Percentiles rank a stretch among this genome's conserved stretches.
phyloP scores from a whole-genome alignment of 1,139 yeast genomes.

The Zhuliangozyma blackwelliae region DNA sequence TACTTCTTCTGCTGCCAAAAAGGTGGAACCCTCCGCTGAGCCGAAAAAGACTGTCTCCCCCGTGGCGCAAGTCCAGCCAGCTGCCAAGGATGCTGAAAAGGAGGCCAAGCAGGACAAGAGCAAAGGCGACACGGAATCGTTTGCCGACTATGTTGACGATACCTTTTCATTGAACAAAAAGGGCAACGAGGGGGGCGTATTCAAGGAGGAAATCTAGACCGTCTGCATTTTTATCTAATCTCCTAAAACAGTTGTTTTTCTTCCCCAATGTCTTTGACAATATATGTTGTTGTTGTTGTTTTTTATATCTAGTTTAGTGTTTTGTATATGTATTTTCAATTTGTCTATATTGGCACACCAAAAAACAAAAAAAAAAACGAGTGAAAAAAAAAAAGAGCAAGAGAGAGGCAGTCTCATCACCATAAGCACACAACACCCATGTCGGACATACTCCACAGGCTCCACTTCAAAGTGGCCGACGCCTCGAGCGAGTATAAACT shows the following conservation, averaged over 20 bases:
- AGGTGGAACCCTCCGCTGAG: slow-evolving; percentile 10
- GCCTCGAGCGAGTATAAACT: slow-evolving; percentile 43
- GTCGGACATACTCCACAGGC: slow-evolving; percentile 9
- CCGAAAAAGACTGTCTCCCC: background rate
- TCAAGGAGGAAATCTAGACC: slow-evolving; percentile 40
- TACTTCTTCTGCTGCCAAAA: slow-evolving; percentile 2
- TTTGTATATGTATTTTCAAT: too few relatives aligned
- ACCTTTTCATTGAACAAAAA: slow-evolving; percentile 25
- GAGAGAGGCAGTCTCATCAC: too few relatives aligned
- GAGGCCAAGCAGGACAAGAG: slow-evolving; percentile 7
- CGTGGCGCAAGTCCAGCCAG: slow-evolving; percentile 9
- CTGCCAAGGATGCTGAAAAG: slow-evolving; percentile 10
- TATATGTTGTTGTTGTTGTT: too few relatives aligned
- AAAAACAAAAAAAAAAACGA: too few relatives aligned
- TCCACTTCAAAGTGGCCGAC: slow-evolving; percentile 30
- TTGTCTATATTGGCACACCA: background rate
- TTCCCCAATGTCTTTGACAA: too few relatives aligned
- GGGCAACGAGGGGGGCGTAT: slow-evolving; percentile 32
- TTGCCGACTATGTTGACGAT: slow-evolving; percentile 13
- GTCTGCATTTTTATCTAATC: background rate
- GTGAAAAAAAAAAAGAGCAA: too few relatives aligned
- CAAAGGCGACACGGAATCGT: slow-evolving; percentile 3
- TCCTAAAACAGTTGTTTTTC: too few relatives aligned
- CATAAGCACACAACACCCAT: slow-evolving; percentile 1
- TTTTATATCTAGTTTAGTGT: too few relatives aligned